Evolutionary conservation across 768 basidiomycete species (phyloP).

Genomic region (Boletus reticulatus): DNA sequence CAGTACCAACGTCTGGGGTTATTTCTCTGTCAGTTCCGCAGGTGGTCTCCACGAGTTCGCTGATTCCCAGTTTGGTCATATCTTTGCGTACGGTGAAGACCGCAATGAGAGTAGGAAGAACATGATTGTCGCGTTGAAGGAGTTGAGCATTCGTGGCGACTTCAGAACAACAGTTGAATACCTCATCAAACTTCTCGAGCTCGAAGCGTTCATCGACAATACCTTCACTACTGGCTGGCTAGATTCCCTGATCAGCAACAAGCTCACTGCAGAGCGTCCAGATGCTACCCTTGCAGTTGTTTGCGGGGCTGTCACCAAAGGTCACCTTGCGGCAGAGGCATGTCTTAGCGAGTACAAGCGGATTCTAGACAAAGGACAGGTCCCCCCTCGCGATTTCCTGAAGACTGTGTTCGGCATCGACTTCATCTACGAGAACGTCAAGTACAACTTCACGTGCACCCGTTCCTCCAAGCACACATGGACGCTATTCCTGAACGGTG

Average conservation of each 20-base stretch:
- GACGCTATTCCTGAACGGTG: slow-evolving; percentile 97
- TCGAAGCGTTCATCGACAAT: slow-evolving; percentile 95
- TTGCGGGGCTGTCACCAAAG: slow-evolving; percentile 95
- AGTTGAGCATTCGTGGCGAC: slow-evolving; percentile 97
- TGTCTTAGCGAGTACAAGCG: slow-evolving; percentile 94
- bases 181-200: slow-evolving; percentile 94
- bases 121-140: slow-evolving; percentile 99
- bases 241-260: slow-evolving; percentile 94
- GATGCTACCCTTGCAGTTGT: slow-evolving; percentile 91
- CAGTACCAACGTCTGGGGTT: slow-evolving; percentile 99
- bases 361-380: slow-evolving; percentile 96
- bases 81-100: slow-evolving; percentile 98
- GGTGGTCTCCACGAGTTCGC: slow-evolving; percentile 99
- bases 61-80: slow-evolving; percentile 99
- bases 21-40: slow-evolving; percentile 94
- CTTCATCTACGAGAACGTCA: slow-evolving; percentile 95
- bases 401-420: slow-evolving; percentile 97
- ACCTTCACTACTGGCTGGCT: slow-evolving; percentile 99
- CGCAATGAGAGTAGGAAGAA: slow-evolving; percentile 95
- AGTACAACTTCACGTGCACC: slow-evolving; percentile 94
- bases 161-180: slow-evolving; percentile 99
- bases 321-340: slow-evolving; percentile 83
- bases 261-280: slow-evolving; percentile 95
- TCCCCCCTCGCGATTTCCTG: slow-evolving; percentile 89
- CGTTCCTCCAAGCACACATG: slow-evolving; percentile 86